Evolutionary conservation across 805 yeast species (phyloP), one percentile per base, ranked within the genome.

Genomic region (Saturnispora dispora): DNA sequence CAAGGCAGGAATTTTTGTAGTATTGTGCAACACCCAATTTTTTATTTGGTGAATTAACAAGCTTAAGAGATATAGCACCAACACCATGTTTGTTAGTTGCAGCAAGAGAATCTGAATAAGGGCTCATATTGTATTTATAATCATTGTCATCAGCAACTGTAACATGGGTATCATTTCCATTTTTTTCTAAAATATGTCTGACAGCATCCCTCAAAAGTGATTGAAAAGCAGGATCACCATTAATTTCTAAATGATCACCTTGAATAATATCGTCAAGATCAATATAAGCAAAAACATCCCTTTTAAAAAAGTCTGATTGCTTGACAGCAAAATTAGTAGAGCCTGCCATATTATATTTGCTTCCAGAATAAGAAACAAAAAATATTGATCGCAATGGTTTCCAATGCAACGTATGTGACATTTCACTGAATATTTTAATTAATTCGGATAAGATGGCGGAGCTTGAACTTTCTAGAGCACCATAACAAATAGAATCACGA

Each of bases 341-440:
- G 0, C 98, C 98, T 0, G 93, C 96, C 57, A 75, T 69, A 62
- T 89, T 89, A 60, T 84, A 88, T 54, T 82, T 81, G 0, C 85
- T 71, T 1, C 86, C 96, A 59, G 90, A 95, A 71, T 85, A 88
- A 0, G 96, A 86, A 0, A 81, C 79, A 68, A 90, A 89, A 60
- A 83, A 83, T 13, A 90, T 82, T 3, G 90, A 75, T 63, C 98
- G 76, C 39, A 88, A 65, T 0, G 98, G 97, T 45, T 73, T 71
- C 97, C 97, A 90, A 53, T 82, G 79, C 58, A 75, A 76, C 36
- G 81, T 72, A 48, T 79, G 72, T 53, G 78, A 81, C 64, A 89
- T 69, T 27, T 78, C 72, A 20, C 87, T 79, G 50, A 89, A 78
- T 0, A 85, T 64, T 52, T 84, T 78, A 9, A 86, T 79, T 52